These are phyloP conservation scores for Neoboletus magnificus DNA, from an alignment of 768 basidiomycete genomes.

Conservation along the genomic window DNA sequence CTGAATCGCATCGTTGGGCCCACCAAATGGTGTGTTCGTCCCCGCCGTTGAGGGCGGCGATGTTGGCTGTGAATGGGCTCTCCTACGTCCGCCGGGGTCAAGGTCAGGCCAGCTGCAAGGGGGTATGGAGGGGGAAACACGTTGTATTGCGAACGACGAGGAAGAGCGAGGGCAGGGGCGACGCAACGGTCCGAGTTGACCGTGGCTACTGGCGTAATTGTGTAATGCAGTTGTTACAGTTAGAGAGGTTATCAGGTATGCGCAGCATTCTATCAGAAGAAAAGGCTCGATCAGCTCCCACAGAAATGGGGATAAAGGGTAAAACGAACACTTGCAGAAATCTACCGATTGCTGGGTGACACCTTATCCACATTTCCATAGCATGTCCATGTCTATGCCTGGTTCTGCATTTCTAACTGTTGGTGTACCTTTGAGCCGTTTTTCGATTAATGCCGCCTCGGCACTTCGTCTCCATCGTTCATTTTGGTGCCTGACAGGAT, in stretches of 20 bases:
- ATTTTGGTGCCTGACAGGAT: slow-evolving; percentile 24
- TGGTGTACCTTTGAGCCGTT: neutral
- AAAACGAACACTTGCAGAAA: neutral
- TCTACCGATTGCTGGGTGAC: neutral
- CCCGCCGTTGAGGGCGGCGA: no score
- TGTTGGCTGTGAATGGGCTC: no score
- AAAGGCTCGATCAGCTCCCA: neutral
- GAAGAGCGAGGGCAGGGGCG: no score
- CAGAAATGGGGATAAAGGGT: neutral
- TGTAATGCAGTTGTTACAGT: neutral
- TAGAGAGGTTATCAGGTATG: neutral
- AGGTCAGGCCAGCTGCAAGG: no score
- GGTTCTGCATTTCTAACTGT: neutral
- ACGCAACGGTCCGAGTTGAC: no score
- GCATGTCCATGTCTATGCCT: no score
- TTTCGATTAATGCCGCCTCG: neutral
- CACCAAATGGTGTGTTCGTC: no score
- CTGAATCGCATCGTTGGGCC: no score
- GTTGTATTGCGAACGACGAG: no score
- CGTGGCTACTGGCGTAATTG: no score
- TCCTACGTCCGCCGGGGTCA: no score
- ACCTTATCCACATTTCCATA: neutral
- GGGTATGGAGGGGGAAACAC: no score
- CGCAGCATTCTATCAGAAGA: neutral
- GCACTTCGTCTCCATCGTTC: slow-evolving; percentile 25